Evolutionary conservation across 1,139 yeast species (phyloP).

Genomic region (Suhomyces coccinellae): DNA sequence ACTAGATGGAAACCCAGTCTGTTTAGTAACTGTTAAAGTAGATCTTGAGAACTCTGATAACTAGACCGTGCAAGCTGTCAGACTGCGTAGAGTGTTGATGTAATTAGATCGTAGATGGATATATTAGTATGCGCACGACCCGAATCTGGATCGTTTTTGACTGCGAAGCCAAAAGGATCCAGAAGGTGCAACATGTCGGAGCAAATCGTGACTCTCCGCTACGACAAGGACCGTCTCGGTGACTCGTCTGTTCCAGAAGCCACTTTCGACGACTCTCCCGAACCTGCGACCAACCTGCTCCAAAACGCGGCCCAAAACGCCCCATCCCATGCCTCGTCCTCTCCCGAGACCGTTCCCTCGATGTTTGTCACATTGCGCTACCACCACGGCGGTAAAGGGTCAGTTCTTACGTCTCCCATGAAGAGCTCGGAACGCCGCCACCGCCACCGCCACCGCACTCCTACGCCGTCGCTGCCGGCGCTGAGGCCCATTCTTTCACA

Average conservation of each 20-base stretch:
- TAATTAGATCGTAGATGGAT: too few relatives aligned
- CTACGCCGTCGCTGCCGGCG: constrained; percentile 9
- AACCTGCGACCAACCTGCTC: neutral
- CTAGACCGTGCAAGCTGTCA: too few relatives aligned
- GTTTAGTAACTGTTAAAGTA: too few relatives aligned
- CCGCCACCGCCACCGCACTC: constrained; percentile 8
- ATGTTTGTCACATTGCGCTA: constrained; percentile 11
- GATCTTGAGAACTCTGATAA: too few relatives aligned
- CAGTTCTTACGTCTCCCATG: constrained; percentile 7
- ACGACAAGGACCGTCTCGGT: constrained; percentile 8
- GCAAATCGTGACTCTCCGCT: constrained; percentile 7
- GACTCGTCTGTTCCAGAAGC: neutral
- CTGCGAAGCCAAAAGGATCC: constrained; percentile 7
- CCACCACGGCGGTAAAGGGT: neutral
- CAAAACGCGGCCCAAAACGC: neutral
- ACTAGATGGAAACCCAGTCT: too few relatives aligned
- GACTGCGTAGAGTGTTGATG: too few relatives aligned
- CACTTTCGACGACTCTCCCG: neutral
- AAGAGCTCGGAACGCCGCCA: constrained; percentile 9
- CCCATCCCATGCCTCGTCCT: neutral
- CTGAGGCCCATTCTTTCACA: neutral
- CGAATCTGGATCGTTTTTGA: constrained; percentile 3
- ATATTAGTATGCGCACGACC: neutral
- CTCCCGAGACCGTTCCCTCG: constrained; percentile 4
- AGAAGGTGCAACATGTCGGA: constrained; percentile 3